Evolutionary conservation across 306 rosid species (phyloP).

Genomic region (Cicer pinnatifidum): DNA sequence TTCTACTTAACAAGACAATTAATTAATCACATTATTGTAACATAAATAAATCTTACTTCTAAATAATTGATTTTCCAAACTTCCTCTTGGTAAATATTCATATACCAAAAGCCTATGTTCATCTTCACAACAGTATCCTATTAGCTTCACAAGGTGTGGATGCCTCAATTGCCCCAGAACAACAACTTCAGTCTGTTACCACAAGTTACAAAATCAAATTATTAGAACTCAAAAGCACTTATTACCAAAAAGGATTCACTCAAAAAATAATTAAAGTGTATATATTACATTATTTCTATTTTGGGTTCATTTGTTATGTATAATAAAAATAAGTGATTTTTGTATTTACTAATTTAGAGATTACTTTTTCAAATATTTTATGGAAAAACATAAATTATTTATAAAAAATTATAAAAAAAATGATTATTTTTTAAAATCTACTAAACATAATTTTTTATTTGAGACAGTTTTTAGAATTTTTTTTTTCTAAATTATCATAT

Average conservation of each 20-base stretch:
- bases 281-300: not conserved
- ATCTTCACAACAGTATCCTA: slow-evolving; percentile 90
- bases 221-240: slow-evolving; percentile 27
- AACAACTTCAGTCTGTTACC: slow-evolving; percentile 79
- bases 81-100: slow-evolving; percentile 94
- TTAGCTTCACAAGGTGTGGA: slow-evolving; percentile 86
- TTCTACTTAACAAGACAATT: not conserved
- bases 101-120: slow-evolving; percentile 80
- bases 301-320: not conserved
- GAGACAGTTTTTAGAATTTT: too few relatives aligned
- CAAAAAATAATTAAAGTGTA: not conserved
- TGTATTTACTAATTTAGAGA: too few relatives aligned
- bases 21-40: not conserved
- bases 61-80: slow-evolving; percentile 87
- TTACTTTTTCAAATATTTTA: too few relatives aligned
- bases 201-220: slow-evolving; percentile 11
- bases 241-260: not conserved
- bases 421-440: too few relatives aligned
- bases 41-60: slow-evolving; percentile 61
- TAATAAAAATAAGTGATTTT: too few relatives aligned
- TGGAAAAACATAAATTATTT: too few relatives aligned
- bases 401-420: too few relatives aligned
- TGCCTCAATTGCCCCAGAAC: slow-evolving; percentile 85
- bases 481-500: too few relatives aligned
- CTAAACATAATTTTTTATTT: too few relatives aligned